Base-by-base conservation (phyloP, 495 filamentous ascomycete genomes). In the Aspergillus mulundensis region DNA sequence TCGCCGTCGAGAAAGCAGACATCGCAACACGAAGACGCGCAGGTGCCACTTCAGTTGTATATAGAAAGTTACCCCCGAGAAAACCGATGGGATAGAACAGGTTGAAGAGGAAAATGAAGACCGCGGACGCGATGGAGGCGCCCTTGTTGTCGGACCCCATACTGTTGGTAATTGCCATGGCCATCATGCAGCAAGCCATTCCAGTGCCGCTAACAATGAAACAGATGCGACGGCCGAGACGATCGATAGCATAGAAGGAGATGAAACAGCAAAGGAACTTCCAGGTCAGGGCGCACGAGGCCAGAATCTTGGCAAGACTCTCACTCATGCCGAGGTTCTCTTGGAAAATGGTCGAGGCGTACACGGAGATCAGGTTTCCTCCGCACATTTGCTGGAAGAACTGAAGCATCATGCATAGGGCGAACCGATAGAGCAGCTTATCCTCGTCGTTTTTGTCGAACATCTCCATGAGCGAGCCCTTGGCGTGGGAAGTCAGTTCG, bases 61-160 rank as follows among this genome's bases (percentile, higher is more conserved):
- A 84, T 14, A 84, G 64, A 66, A 82, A 85, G 52, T 81, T 81
- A 28, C 74, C 77, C 25, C 81, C 81, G 7, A 82, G 66, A 70
- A 81, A 85, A 5, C 81, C 82, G 54, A 80, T 69, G 3, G 81
- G 79, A 62, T 82, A 81, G 72, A 85, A 86, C 39, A 70, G 66
- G 64, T 82, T 83, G 70, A 83, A 86, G 23, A 85, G 67, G 67
- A 83, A 82, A 47, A 85, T 75, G 61, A 82, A 84, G 20, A 77
- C 72, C 1, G 76, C 78, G 0, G 79, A 74, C 1, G 67, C 71
- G 40, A 81, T 61, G 16, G 66, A 67, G 23, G 68, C 60, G n/a
- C 45, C 20, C 42, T 68, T 43, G 64, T 72, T 74, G 49, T 50
- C 46, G 46, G 61, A 38, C 55, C 65, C 56, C 57, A 75, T 66